Evolutionary conservation across 805 yeast genomes (phyloP).

Genomic region (Metschnikowia hibisci): DNA sequence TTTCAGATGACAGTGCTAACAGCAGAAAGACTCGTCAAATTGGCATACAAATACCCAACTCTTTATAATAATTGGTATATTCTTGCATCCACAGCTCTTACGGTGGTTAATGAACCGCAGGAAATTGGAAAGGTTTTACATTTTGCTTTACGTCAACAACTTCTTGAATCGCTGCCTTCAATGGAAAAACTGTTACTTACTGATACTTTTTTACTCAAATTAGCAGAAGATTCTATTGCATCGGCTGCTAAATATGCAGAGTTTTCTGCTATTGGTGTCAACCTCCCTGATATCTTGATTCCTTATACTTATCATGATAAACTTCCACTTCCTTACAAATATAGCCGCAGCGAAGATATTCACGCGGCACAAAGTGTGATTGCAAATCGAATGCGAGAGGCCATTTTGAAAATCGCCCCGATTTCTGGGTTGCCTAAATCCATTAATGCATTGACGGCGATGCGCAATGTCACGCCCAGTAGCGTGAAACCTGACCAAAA

Average conservation of each 20-base stretch:
- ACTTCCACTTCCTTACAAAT: conserved; percentile 37
- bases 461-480: conserved; percentile 64
- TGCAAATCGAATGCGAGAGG: conserved; percentile 66
- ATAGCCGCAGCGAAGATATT: conserved; percentile 31
- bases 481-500: conserved; percentile 15
- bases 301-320: conserved; percentile 37
- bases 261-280: conserved; percentile 38
- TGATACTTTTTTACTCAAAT: conserved; percentile 28
- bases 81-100: conserved; percentile 74
- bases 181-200: conserved; percentile 28
- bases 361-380: conserved; percentile 30
- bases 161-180: conserved; percentile 28
- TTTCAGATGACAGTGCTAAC: conserved; percentile 36
- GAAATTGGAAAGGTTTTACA: conserved; percentile 75
- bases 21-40: conserved; percentile 49
- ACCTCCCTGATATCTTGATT: conserved; percentile 39
- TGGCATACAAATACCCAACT: conserved; percentile 52
- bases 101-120: conserved; percentile 77
- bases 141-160: conserved; percentile 52
- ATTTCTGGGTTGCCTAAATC: conserved; percentile 81
- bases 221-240: conserved; percentile 39
- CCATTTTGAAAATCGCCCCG: conserved; percentile 73
- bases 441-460: conserved; percentile 68
- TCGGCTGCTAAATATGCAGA: conserved; percentile 38
- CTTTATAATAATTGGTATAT: conserved; percentile 66